Conservation (phyloP, 495 filamentous ascomycete species). For the Viridothelium virens region DNA sequence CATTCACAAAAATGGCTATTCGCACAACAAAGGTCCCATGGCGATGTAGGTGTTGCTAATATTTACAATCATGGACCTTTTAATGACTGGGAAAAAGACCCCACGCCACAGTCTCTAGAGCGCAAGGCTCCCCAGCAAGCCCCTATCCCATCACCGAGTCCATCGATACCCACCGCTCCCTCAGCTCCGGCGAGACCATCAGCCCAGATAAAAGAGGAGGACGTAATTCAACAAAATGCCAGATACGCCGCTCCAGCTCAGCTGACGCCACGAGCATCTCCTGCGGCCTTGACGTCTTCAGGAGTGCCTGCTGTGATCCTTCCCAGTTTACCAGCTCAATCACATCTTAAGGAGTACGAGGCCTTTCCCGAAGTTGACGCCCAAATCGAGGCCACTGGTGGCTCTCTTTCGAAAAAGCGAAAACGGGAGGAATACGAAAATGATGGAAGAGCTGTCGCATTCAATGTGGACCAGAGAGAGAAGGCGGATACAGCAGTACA, state of each 20-base stretch:
- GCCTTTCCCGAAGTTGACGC: conserved; percentile 14
- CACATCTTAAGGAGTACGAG: conserved; percentile 20
- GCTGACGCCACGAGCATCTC: conserved; percentile 12
- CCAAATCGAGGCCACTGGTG: background rate
- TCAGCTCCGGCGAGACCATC: background rate
- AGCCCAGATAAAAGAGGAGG: background rate
- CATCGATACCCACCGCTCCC: conserved; percentile 4
- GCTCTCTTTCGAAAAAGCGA: conserved; percentile 21
- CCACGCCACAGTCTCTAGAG: conserved; percentile 35
- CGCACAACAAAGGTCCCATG: conserved; percentile 48
- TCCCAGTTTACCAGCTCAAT: background rate
- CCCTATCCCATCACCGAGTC: conserved; percentile 8
- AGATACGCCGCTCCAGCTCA: background rate
- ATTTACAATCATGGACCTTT: background rate
- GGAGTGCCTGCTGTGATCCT: conserved; percentile 12
- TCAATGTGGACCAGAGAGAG: conserved; percentile 59
- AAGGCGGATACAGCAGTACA: conserved; percentile 65
- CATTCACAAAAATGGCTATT: conserved; percentile 53
- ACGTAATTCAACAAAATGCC: background rate
- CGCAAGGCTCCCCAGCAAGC: background rate
- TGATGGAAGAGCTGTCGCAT: conserved; percentile 20
- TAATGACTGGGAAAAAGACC: conserved; percentile 30
- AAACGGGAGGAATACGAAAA: conserved; percentile 36
- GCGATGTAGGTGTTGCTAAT: conserved; percentile 40
- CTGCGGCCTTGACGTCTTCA: conserved; percentile 3